These are phyloP conservation scores for Solanum neorickii DNA, from an alignment of 257 asterid genomes.

Conservation along the genomic window DNA sequence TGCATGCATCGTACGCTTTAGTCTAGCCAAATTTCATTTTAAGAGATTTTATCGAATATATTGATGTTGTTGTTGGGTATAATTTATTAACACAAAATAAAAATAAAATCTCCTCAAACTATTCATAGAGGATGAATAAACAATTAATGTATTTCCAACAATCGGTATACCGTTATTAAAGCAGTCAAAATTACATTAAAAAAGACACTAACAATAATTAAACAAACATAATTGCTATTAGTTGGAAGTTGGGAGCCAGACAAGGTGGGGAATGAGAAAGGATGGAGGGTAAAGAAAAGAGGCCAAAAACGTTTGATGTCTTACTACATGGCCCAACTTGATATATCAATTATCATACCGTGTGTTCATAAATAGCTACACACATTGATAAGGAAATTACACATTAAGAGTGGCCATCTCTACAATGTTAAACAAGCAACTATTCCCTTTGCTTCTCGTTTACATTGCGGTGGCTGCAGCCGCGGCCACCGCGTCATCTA, in stretches of 20 bases:
- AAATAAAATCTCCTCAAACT: too few relatives aligned
- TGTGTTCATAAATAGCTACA: neutral
- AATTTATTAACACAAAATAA: neutral
- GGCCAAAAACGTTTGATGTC: neutral
- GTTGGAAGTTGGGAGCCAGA: too few relatives aligned
- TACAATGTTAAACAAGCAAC: neutral
- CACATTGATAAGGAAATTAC: neutral
- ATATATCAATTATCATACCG: neutral
- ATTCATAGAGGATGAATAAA: too few relatives aligned
- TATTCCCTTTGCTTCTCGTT: neutral
- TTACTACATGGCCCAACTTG: neutral
- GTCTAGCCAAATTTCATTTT: too few relatives aligned
- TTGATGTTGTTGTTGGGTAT: neutral
- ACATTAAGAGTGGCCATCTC: neutral
- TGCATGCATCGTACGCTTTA: too few relatives aligned
- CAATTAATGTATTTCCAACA: neutral
- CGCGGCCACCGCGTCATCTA: neutral
- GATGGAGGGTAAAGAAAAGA: neutral
- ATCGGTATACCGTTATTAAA: neutral
- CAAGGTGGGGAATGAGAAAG: neutral
- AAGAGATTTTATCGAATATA: too few relatives aligned
- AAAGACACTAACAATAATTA: too few relatives aligned
- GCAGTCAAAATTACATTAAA: neutral
- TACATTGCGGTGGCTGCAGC: neutral
- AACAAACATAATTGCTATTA: too few relatives aligned